A percentile compares a stretch with the other conserved stretches of the same genome.
These are phyloP conservation scores for Penicillium cosmopolitanum DNA, from an alignment of 495 filamentous ascomycete genomes.

Conservation along the genomic window DNA sequence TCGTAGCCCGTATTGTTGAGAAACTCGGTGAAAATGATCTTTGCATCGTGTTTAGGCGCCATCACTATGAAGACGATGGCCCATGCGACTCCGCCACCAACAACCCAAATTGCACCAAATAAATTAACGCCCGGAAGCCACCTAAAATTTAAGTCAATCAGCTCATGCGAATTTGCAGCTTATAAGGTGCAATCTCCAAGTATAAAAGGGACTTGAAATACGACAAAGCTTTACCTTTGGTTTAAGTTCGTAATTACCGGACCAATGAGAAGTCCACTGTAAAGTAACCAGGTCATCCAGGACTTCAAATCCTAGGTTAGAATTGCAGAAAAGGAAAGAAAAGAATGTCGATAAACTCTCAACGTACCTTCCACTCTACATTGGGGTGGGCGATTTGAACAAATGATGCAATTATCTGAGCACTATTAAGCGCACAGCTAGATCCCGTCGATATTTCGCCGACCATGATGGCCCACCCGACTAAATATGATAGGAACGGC, in stretches of 20 bases:
- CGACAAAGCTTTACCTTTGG: background rate
- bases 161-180: no score
- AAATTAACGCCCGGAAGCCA: background rate
- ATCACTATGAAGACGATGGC: background rate
- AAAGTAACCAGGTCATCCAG: background rate
- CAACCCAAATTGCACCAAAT: constrained; percentile 1
- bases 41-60: background rate
- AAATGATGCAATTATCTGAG: background rate
- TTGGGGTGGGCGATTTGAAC: background rate
- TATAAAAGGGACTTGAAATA: background rate
- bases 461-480: constrained; percentile 1
- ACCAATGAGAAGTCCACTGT: constrained; percentile 2
- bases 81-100: background rate
- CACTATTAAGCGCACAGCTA: background rate
- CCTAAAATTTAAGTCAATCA: background rate
- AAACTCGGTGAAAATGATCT: background rate
- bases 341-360: background rate
- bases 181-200: no score
- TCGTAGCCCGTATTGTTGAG: background rate
- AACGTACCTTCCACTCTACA: background rate
- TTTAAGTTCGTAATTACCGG: constrained; percentile 1
- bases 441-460: background rate
- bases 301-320: background rate
- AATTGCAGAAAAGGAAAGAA: background rate
- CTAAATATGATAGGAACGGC: background rate